Conservation (phyloP, 2,329 filamentous ascomycete species). For the Colletotrichum plurivorum region DNA sequence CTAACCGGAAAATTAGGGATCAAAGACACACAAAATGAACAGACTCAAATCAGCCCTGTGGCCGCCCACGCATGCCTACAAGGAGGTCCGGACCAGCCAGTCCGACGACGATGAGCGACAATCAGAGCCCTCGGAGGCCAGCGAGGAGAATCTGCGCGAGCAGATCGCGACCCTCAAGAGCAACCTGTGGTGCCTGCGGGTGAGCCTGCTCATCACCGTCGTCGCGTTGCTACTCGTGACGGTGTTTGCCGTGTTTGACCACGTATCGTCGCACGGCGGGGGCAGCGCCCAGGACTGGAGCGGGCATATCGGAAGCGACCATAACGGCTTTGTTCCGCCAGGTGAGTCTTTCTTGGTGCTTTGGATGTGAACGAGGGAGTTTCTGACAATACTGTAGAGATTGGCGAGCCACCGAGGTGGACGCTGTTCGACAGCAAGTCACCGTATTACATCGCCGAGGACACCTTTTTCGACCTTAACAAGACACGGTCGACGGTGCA, state of each 20-base stretch:
- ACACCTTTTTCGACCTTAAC: slow-evolving; percentile 21
- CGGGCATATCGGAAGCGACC: slow-evolving; percentile 31
- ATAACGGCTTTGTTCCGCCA: slow-evolving; percentile 28
- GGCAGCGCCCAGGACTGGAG: neutral
- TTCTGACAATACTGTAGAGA: neutral
- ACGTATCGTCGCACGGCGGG: slow-evolving; percentile 1
- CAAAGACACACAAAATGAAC: neutral
- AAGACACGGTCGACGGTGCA: slow-evolving; percentile 12
- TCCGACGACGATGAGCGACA: slow-evolving; percentile 26
- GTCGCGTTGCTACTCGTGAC: slow-evolving; percentile 1
- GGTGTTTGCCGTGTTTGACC: slow-evolving; percentile 5
- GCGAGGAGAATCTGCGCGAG: slow-evolving; percentile 20
- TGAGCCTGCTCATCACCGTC: slow-evolving; percentile 14
- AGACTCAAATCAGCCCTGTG: slow-evolving; percentile 6
- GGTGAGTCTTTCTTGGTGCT: neutral
- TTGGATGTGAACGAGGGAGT: neutral
- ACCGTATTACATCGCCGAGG: slow-evolving; percentile 22
- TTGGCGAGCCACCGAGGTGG: slow-evolving; percentile 26
- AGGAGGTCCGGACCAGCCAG: slow-evolving; percentile 17
- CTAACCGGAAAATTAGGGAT: no score
- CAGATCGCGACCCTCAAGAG: slow-evolving; percentile 10
- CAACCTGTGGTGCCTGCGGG: slow-evolving; percentile 26
- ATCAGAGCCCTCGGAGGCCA: neutral
- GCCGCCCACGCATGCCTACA: slow-evolving; percentile 16
- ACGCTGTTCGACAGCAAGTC: slow-evolving; percentile 21